Conservation (phyloP, 1,284 basidiomycete genomes). For the Chalciporus sp. region DNA sequence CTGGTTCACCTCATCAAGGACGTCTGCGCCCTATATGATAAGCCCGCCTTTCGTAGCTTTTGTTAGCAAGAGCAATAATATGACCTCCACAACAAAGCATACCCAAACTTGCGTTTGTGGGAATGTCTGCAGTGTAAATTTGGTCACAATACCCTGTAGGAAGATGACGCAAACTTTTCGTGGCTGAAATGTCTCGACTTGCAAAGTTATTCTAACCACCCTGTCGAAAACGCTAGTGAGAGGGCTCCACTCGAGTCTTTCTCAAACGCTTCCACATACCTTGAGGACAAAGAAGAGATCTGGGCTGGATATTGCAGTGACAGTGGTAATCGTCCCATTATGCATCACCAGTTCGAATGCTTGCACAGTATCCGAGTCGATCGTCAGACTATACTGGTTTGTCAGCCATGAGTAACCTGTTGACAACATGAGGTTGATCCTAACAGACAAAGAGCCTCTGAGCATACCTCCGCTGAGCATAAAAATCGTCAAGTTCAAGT, state of each 20-base stretch:
- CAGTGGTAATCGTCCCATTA: constrained; percentile 42
- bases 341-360: constrained; percentile 53
- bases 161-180: neutral
- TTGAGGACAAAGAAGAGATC: constrained; percentile 52
- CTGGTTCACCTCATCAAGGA: too few species aligned
- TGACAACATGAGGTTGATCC: neutral
- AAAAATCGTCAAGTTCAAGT: too few species aligned
- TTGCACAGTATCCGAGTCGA: constrained; percentile 51
- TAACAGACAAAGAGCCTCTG: too few species aligned
- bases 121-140: constrained; percentile 53
- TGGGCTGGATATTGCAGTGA: constrained; percentile 38
- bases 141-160: constrained; percentile 58
- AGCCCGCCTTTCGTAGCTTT: too few species aligned
- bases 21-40: too few species aligned
- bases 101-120: constrained; percentile 62
- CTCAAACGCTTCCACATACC: constrained; percentile 28
- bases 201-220: constrained; percentile 66
- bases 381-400: constrained; percentile 47
- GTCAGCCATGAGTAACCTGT: constrained; percentile 18
- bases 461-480: too few species aligned
- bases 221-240: constrained; percentile 27
- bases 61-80: too few species aligned
- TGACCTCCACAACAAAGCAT: too few species aligned
- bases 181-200: constrained; percentile 17
- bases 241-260: neutral